Percentiles rank a stretch among this genome's conserved stretches.
phyloP scores from a whole-genome alignment of 176 grass and related monocot species.

The Tillandsia fasciculata region DNA sequence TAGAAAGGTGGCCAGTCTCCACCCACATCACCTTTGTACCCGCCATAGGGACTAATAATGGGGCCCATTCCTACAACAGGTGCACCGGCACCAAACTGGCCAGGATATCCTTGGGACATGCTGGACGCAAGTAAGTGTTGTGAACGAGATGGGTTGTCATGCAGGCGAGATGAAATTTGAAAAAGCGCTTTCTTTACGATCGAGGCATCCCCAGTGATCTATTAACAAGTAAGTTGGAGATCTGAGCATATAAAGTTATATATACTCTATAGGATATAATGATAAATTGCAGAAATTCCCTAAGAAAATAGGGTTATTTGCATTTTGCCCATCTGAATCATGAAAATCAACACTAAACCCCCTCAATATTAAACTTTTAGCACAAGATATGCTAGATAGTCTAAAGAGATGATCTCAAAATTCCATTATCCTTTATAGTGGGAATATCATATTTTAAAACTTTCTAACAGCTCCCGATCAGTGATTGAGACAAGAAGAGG shows the following conservation, averaged over 20 bases:
- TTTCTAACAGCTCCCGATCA: no score
- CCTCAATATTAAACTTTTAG: neutral
- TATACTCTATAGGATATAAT: neutral
- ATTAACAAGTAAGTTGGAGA: constrained; percentile 17
- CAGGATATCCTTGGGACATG: constrained; percentile 34
- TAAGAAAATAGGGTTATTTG: no score
- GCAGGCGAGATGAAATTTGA: constrained; percentile 76
- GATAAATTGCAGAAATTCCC: no score
- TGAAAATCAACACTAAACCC: neutral
- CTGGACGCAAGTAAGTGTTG: constrained; percentile 54
- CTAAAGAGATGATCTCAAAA: neutral
- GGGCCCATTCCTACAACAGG: constrained; percentile 51
- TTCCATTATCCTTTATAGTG: no score
- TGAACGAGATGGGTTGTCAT: constrained; percentile 92
- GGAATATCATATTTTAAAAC: no score
- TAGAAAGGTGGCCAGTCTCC: constrained; percentile 76
- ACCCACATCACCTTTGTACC: constrained; percentile 56
- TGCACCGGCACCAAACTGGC: constrained; percentile 41
- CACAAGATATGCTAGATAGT: neutral
- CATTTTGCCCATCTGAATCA: neutral
- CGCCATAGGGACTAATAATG: constrained; percentile 53
- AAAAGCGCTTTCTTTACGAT: constrained; percentile 83
- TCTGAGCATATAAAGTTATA: neutral
- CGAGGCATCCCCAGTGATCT: constrained; percentile 67
- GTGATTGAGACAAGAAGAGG: no score